These are phyloP conservation scores for Wallacemonas sp. DNA, from an alignment of 208 protist species.

Conservation along the genomic window DNA sequence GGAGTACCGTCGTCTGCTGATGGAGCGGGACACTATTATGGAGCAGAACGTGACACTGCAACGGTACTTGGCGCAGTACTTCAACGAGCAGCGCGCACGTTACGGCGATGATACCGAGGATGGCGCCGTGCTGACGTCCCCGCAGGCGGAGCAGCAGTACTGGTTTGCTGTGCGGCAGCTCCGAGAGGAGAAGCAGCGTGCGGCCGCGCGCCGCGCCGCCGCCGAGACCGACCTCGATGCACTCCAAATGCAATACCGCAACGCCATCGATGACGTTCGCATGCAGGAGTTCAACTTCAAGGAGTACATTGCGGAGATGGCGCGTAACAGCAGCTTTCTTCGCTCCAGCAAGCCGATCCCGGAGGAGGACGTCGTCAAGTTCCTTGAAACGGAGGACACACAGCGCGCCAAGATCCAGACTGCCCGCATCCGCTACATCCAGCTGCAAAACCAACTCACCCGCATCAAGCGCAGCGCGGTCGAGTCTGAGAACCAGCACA, in stretches of 20 bases:
- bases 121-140: conserved; percentile 37
- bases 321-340: conserved; percentile 57
- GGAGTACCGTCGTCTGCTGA: conserved; percentile 69
- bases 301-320: conserved; percentile 67
- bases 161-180: conserved; percentile 72
- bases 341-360: conserved; percentile 79
- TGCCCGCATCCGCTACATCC: conserved; percentile 90
- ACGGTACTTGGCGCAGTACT: conserved; percentile 71
- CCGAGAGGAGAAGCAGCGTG: conserved; percentile 49
- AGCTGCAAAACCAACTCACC: conserved; percentile 81
- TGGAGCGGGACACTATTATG: conserved; percentile 50
- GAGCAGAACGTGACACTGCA: conserved; percentile 72
- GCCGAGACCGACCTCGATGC: conserved; percentile 52
- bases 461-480: conserved; percentile 58
- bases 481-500: conserved; percentile 10
- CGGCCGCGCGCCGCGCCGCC: conserved; percentile 37
- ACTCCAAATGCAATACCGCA: conserved; percentile 51
- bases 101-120: conserved; percentile 64
- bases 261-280: conserved; percentile 58
- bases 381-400: conserved; percentile 69
- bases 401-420: conserved; percentile 81
- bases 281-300: conserved; percentile 77
- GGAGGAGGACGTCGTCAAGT: conserved; percentile 59
- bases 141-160: conserved; percentile 79
- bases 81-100: conserved; percentile 75